Percentiles rank a stretch among this genome's conserved stretches.
These are phyloP conservation scores for Vanilla planifolia DNA, from an alignment of 106 monocot species.

Conservation along the genomic window DNA sequence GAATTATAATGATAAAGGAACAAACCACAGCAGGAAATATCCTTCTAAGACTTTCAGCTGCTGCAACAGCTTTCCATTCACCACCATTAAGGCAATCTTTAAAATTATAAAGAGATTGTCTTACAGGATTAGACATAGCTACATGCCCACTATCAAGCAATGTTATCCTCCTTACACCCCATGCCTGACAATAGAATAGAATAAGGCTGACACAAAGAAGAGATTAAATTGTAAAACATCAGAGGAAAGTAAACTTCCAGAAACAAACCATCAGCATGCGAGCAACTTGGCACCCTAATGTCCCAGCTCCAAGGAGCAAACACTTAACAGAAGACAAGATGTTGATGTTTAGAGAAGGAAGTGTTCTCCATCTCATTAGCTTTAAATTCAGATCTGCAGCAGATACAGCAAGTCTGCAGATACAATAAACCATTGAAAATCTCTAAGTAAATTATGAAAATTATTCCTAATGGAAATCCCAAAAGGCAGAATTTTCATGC, in stretches of 20 bases:
- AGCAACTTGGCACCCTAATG: conserved; percentile 98
- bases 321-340: conserved; percentile 52
- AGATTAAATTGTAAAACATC: background rate
- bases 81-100: conserved; percentile 83
- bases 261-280: conserved; percentile 88
- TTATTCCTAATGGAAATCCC: background rate
- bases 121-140: conserved; percentile 86
- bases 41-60: conserved; percentile 54
- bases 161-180: conserved; percentile 94
- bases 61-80: conserved; percentile 67
- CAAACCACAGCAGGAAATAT: conserved; percentile 82
- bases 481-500: background rate
- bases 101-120: conserved; percentile 87
- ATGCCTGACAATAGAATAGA: conserved; percentile 50
- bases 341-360: conserved; percentile 61
- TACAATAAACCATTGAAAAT: conserved; percentile 6
- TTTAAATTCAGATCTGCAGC: conserved; percentile 95
- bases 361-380: conserved; percentile 92
- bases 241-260: background rate
- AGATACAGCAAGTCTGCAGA: conserved; percentile 70
- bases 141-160: conserved; percentile 79
- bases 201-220: background rate
- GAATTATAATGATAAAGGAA: background rate
- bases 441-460: background rate
- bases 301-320: conserved; percentile 88